phyloP scores from a whole-genome alignment of 2,329 filamentous ascomycete species.

The Colletotrichum salicis region DNA sequence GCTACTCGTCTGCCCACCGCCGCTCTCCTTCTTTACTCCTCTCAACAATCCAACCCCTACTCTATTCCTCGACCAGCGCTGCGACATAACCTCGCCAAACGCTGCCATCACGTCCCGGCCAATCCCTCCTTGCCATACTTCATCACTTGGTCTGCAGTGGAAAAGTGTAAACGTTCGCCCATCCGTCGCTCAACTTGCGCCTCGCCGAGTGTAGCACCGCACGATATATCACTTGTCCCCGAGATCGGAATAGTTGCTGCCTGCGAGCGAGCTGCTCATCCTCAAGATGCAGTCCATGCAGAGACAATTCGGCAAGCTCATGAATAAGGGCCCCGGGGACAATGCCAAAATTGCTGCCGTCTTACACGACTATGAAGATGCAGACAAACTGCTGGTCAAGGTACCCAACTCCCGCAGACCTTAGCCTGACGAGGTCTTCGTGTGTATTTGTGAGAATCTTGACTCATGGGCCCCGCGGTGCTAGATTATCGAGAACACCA shows the following conservation, averaged over 20 bases:
- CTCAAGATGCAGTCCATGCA: constrained; percentile 76
- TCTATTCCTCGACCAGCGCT: not conserved
- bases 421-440: constrained; percentile 1
- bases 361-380: constrained; percentile 83
- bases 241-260: not conserved
- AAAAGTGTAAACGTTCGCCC: not conserved
- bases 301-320: constrained; percentile 78
- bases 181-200: not conserved
- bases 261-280: not conserved
- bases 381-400: constrained; percentile 77
- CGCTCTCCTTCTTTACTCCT: not conserved
- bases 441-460: not conserved
- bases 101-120: not conserved
- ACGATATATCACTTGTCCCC: not conserved
- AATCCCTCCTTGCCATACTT: not conserved
- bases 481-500: constrained; percentile 80
- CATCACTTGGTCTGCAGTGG: not conserved
- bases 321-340: constrained; percentile 75
- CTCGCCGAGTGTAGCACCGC: not conserved
- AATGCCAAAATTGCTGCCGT: constrained; percentile 80
- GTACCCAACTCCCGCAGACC: constrained; percentile 53
- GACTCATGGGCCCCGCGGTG: not conserved
- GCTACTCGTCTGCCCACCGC: not conserved
- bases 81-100: not conserved
- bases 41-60: constrained; percentile 2